A percentile compares a stretch with the other conserved stretches of the same genome.
These are phyloP conservation scores for Prunus mongolica DNA, from an alignment of 306 rosid genomes.

Conservation along the genomic window DNA sequence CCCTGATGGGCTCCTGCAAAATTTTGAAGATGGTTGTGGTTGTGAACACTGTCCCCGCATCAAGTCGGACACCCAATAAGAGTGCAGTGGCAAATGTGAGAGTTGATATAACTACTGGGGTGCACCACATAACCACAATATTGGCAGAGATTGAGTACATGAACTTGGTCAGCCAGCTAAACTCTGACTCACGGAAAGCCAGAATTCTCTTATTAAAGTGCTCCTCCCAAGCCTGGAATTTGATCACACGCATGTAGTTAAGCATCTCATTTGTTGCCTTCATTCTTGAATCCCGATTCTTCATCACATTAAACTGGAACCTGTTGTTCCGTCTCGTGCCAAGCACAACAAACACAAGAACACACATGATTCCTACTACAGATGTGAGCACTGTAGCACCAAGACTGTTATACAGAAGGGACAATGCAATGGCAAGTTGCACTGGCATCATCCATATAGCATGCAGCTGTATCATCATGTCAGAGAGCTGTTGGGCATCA, in stretches of 20 bases:
- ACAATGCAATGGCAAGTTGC: slow-evolving; percentile 60
- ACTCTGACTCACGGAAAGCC: slow-evolving; percentile 57
- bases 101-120: slow-evolving; percentile 66
- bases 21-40: slow-evolving; percentile 76
- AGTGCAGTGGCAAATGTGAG: slow-evolving; percentile 73
- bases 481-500: slow-evolving; percentile 83
- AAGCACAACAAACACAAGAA: slow-evolving; percentile 41
- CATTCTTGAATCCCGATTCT: slow-evolving; percentile 84
- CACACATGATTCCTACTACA: slow-evolving; percentile 38
- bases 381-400: slow-evolving; percentile 61
- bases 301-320: slow-evolving; percentile 68
- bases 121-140: slow-evolving; percentile 65
- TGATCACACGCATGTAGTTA: slow-evolving; percentile 90
- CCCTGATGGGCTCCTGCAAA: slow-evolving; percentile 91
- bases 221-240: slow-evolving; percentile 98
- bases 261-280: slow-evolving; percentile 96
- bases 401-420: slow-evolving; percentile 56
- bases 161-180: slow-evolving; percentile 79
- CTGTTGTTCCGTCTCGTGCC: slow-evolving; percentile 46
- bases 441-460: slow-evolving; percentile 88
- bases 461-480: slow-evolving; percentile 90
- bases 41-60: slow-evolving; percentile 91
- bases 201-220: slow-evolving; percentile 70
- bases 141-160: slow-evolving; percentile 61
- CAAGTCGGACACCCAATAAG: slow-evolving; percentile 64